Conservation (phyloP, 2,329 filamentous ascomycete species). For the Botrytis squamosa region DNA sequence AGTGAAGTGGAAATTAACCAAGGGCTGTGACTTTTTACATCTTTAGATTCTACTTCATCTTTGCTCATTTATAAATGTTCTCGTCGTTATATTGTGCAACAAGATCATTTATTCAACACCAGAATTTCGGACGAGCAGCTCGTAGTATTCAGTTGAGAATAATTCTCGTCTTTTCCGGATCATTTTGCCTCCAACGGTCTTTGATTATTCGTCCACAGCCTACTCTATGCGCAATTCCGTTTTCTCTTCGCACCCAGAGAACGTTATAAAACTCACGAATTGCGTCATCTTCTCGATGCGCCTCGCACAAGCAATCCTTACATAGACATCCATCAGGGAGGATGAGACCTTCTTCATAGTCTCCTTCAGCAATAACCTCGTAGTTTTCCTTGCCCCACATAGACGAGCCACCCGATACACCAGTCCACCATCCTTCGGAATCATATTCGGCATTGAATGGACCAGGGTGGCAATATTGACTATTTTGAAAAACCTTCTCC, state of each 20-base stretch:
- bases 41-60: background rate
- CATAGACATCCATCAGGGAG: fast-evolving
- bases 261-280: background rate
- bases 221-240: background rate
- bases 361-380: background rate
- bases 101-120: background rate
- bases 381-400: background rate
- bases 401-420: background rate
- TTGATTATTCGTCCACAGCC: background rate
- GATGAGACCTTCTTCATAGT: background rate
- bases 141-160: background rate
- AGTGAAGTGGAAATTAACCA: too few species aligned
- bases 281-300: background rate
- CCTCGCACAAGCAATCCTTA: too few species aligned
- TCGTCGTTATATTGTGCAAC: background rate
- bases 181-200: background rate
- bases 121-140: background rate
- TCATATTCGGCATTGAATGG: background rate
- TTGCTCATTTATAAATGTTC: background rate
- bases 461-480: background rate
- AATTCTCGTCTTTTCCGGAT: background rate
- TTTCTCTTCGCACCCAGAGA: background rate
- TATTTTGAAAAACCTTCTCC: background rate
- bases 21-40: too few species aligned
- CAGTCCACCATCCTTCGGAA: background rate